Evolutionary conservation across 345 rosid species (phyloP).

Genomic region (Bretschneidera sinensis): DNA sequence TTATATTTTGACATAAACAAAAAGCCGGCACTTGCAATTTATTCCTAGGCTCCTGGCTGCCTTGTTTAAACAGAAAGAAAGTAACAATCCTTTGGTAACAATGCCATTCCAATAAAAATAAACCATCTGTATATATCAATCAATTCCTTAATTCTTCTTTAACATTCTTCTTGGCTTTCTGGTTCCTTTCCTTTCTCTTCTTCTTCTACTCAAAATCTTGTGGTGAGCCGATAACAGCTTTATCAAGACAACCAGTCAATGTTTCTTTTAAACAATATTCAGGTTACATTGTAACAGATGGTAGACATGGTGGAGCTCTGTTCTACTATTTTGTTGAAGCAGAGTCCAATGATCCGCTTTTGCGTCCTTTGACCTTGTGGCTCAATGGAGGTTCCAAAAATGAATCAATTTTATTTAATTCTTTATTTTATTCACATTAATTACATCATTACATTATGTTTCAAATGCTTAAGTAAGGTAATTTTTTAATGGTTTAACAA

Average conservation of each 20-base stretch:
- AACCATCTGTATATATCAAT: no score
- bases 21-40: no score
- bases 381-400: background rate
- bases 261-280: slow-evolving; percentile 27
- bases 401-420: no score
- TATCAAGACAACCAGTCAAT: slow-evolving; percentile 34
- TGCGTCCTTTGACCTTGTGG: background rate
- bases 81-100: no score
- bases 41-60: no score
- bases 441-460: no score
- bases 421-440: no score
- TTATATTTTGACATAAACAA: no score
- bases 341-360: background rate
- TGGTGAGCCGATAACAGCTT: slow-evolving; percentile 24
- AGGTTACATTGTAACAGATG: slow-evolving; percentile 33
- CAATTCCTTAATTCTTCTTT: background rate
- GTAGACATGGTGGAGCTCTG: slow-evolving; percentile 23
- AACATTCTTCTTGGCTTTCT: slow-evolving; percentile 9
- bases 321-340: slow-evolving; percentile 25
- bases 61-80: no score
- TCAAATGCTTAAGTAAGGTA: background rate
- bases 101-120: no score
- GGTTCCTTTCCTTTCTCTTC: slow-evolving; percentile 18
- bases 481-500: background rate
- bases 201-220: slow-evolving; percentile 14